phyloP scores from a whole-genome alignment of 129 eudicot genomes.

The Lactuca saligna region DNA sequence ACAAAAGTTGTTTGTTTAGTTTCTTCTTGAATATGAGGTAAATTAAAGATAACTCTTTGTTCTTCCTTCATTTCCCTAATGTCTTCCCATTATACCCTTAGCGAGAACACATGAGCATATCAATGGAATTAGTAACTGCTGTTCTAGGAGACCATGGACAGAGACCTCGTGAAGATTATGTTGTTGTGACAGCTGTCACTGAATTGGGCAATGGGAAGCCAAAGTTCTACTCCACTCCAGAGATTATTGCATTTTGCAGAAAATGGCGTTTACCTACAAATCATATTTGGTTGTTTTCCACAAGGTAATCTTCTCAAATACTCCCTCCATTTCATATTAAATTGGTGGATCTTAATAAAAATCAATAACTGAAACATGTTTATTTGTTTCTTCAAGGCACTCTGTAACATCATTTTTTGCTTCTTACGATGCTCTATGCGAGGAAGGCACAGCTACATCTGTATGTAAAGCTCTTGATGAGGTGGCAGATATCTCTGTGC shows the following conservation, averaged over 20 bases:
- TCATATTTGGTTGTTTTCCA: slow-evolving; percentile 94
- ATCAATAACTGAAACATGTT: neutral
- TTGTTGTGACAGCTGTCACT: slow-evolving; percentile 92
- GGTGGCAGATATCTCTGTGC: slow-evolving; percentile 85
- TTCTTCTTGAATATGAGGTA: slow-evolving; percentile 33
- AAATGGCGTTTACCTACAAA: slow-evolving; percentile 97
- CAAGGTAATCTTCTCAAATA: slow-evolving; percentile 56
- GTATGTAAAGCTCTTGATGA: slow-evolving; percentile 94
- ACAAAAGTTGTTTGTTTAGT: no score
- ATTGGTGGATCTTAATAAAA: neutral
- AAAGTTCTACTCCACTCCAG: slow-evolving; percentile 93
- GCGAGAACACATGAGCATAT: slow-evolving; percentile 74
- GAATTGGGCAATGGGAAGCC: slow-evolving; percentile 93
- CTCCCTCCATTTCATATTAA: slow-evolving; percentile 10
- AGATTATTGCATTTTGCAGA: slow-evolving; percentile 86
- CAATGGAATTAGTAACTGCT: slow-evolving; percentile 98
- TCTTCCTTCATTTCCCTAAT: neutral
- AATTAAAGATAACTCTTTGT: neutral
- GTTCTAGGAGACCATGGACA: slow-evolving; percentile 99
- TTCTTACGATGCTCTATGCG: slow-evolving; percentile 85
- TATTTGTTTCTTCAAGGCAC: slow-evolving; percentile 52
- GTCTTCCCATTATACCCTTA: slow-evolving; percentile 26
- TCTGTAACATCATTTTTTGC: slow-evolving; percentile 89
- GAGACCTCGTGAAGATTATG: slow-evolving; percentile 90
- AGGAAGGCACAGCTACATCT: slow-evolving; percentile 95